Base-by-base conservation (phyloP, 768 basidiomycete genomes). In the Boletellus emodensis region DNA sequence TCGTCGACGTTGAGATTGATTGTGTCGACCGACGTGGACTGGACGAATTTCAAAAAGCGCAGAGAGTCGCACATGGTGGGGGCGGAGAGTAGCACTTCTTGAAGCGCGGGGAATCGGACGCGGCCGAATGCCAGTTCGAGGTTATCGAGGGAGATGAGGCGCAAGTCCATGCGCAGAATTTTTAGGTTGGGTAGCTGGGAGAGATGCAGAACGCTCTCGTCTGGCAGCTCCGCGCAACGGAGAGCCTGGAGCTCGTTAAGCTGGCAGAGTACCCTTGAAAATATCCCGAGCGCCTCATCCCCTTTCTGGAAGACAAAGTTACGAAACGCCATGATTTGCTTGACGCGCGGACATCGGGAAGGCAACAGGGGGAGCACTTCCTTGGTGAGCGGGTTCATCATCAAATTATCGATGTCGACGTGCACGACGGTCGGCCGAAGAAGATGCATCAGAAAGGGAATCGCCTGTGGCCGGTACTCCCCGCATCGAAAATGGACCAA, bases 1-100 rank as follows among this genome's bases (percentile, higher is more conserved):
- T 64, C 64, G 44, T 64, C 63, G 44, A 64, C 45, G 26, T 65
- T 64, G 64, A 66, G 61, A 61, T 65, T 64, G 38, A 64, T 64
- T 55, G 64, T 63, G 59, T 63, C 61, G 53, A 64, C 51, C 28
- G 58, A 58, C 41, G 56, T 53, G 30, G 64, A 64, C 38, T 59
- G 56, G 33, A 65, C 51, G 56, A 63, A 61, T 48, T 63, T 45
- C 42, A 65, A 22, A 52, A 64, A 66, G 41, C 42, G 59, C 14
- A 61, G 59, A 39, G 56, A 52, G 36, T 52, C 48, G 14, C 52
- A 53, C 61, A 64, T 61, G 51, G 42, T 63, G 4, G 61, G 55
- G 0, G 61, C 53, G 9, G 63, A 63, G 33, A 64, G 49, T 1
- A 61, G 40, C 3, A 59, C 54, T 44, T 65, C 56, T 40, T 56